These are phyloP conservation scores for Anthracocystis panici-leucophaei DNA, from an alignment of 1,284 basidiomycete species.

Conservation along the genomic window DNA sequence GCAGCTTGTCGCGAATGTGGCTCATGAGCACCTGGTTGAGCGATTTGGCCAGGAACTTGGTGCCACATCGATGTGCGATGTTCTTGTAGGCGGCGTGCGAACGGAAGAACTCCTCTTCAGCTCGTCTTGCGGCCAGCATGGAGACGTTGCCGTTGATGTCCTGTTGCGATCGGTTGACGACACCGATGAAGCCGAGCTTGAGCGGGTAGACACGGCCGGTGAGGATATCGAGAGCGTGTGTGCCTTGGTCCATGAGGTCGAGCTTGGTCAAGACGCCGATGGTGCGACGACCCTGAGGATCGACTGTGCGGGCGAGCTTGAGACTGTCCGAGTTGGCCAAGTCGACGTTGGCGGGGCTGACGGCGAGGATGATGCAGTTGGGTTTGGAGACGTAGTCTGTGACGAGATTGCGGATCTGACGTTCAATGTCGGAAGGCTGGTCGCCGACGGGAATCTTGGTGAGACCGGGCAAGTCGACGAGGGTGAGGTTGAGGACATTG, in stretches of 20 bases:
- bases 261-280: conserved; percentile 97
- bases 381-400: conserved; percentile 96
- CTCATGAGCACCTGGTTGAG: conserved; percentile 96
- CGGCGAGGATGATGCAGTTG: conserved; percentile 95
- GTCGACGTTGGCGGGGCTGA: conserved; percentile 97
- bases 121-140: conserved; percentile 84
- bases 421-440: conserved; percentile 87
- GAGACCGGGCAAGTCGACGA: conserved; percentile 94
- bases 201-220: conserved; percentile 96
- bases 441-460: conserved; percentile 80
- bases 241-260: conserved; percentile 98
- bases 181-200: conserved; percentile 96
- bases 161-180: conserved; percentile 96
- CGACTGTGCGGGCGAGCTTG: conserved; percentile 93
- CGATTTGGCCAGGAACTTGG: conserved; percentile 91
- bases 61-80: conserved; percentile 96
- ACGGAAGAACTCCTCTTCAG: conserved; percentile 92
- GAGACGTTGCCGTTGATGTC: conserved; percentile 93
- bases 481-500: conserved; percentile 91
- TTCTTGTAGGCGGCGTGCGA: conserved; percentile 92
- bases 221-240: conserved; percentile 94
- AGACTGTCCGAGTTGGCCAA: conserved; percentile 97
- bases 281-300: conserved; percentile 93
- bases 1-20: conserved; percentile 97
- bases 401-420: conserved; percentile 93